These are phyloP conservation scores for Ophiostoma piceae DNA, from an alignment of 2,329 filamentous ascomycete genomes.

Conservation along the genomic window DNA sequence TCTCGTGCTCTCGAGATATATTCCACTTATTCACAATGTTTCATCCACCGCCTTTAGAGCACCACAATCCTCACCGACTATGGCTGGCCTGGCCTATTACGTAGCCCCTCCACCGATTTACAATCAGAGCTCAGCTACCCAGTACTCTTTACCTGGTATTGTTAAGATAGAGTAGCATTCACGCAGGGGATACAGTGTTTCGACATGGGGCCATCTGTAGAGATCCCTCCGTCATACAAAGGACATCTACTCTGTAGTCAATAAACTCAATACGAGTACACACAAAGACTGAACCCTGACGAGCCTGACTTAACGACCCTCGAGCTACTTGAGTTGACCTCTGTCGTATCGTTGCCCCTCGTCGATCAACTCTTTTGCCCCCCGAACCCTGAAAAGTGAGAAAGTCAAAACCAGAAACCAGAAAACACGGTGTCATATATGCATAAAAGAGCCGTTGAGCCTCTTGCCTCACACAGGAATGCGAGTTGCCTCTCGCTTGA, in stretches of 20 bases:
- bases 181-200: too few relatives aligned
- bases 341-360: background rate
- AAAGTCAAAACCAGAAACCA: background rate
- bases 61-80: background rate
- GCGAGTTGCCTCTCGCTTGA: background rate
- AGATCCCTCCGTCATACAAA: too few relatives aligned
- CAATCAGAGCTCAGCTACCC: too few relatives aligned
- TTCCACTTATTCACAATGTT: background rate
- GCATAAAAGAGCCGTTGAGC: background rate
- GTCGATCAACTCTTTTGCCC: background rate
- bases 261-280: too few relatives aligned
- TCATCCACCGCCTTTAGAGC: background rate
- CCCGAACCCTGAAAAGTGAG: background rate
- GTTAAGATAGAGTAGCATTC: too few relatives aligned
- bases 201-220: too few relatives aligned
- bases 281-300: too few relatives aligned
- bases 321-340: too few relatives aligned
- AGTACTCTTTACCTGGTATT: too few relatives aligned
- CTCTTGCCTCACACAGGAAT: background rate
- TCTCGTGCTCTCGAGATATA: background rate
- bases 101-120: background rate
- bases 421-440: background rate
- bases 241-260: too few relatives aligned
- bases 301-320: too few relatives aligned
- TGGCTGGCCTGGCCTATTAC: background rate